Conservation (phyloP, 140 eudicot genomes). For the Stevia rebaudiana region DNA sequence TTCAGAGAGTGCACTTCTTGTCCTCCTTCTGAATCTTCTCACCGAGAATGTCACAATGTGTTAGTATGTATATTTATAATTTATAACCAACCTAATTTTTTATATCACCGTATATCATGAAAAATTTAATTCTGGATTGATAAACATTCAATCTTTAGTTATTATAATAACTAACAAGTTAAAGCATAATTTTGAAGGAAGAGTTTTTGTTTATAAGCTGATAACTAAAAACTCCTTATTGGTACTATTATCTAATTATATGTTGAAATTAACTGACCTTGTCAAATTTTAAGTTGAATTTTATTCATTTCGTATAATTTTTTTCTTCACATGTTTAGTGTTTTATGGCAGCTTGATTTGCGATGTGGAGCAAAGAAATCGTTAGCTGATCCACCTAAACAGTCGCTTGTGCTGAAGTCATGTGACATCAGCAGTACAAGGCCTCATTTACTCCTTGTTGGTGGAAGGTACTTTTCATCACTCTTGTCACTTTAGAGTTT, state of each 20-base stretch:
- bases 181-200: background rate
- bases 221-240: slow-evolving; percentile 8
- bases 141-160: no score
- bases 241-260: background rate
- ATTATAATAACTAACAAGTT: no score
- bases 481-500: slow-evolving; percentile 7
- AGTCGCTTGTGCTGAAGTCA: slow-evolving; percentile 63
- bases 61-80: slow-evolving; percentile 39
- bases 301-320: slow-evolving; percentile 10
- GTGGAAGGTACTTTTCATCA: slow-evolving; percentile 69
- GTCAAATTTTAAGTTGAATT: slow-evolving; percentile 2
- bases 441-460: slow-evolving; percentile 92
- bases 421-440: slow-evolving; percentile 74
- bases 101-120: no score
- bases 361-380: slow-evolving; percentile 87
- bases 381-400: slow-evolving; percentile 79
- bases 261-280: background rate
- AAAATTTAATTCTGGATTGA: no score
- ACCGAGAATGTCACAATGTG: slow-evolving; percentile 81
- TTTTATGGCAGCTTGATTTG: slow-evolving; percentile 78
- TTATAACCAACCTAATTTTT: background rate
- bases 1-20: slow-evolving; percentile 87
- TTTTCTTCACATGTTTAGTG: slow-evolving; percentile 31
- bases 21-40: slow-evolving; percentile 72
- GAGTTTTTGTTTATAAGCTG: background rate